Base-by-base conservation (phyloP, 2,329 filamentous ascomycete species). In the Xylaria sp. region DNA sequence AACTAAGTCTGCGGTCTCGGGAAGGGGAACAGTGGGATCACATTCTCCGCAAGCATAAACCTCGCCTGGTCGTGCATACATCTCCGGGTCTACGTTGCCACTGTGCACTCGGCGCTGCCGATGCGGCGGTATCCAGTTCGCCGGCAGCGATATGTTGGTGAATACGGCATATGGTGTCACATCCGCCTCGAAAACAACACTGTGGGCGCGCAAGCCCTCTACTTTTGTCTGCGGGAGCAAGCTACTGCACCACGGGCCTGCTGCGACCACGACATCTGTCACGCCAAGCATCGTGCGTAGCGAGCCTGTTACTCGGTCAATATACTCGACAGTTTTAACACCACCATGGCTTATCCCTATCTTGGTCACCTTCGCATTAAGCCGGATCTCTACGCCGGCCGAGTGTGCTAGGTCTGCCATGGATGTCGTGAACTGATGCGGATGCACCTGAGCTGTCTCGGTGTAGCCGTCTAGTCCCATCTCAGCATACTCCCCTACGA, bases 31-130 rank as follows among this genome's bases (percentile, higher is more conserved):
- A 2, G 84, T 78, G 1, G 86, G 86, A 76, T 99, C 96, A 25
- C 93, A 93, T 75, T 97, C 94, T 50, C 87, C 96, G 76, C 96
- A 99, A 0, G 93, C 94, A 78, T 99, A 99, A 11, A 97, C 91
- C 77, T 97, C 94, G 62, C 93, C 91, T 0, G 94, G 94, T 3
- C 96, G 87, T 0, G 96, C 92, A 77, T 99, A 99, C 69, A 98
- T 96, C 79, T 99, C 96, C 0, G 96, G 96, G 29, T 93, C 90
- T 13, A 93, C 93, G 20, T 86, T 86, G 31, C 89, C 85, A 27
- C 63, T 69, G 65, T 84, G 83, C 79, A 86, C 87, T 73, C 80
- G 81, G 74, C 84, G 81, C 80, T 81, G 83, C 58, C 83, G 81
- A 72, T 86, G 85, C 71, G 80, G 82, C 2, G 84, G 84, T 2